Percentiles rank a stretch among this genome's conserved stretches.
phyloP scores from a whole-genome alignment of 768 basidiomycete genomes.

The Polyporus arcularius region DNA sequence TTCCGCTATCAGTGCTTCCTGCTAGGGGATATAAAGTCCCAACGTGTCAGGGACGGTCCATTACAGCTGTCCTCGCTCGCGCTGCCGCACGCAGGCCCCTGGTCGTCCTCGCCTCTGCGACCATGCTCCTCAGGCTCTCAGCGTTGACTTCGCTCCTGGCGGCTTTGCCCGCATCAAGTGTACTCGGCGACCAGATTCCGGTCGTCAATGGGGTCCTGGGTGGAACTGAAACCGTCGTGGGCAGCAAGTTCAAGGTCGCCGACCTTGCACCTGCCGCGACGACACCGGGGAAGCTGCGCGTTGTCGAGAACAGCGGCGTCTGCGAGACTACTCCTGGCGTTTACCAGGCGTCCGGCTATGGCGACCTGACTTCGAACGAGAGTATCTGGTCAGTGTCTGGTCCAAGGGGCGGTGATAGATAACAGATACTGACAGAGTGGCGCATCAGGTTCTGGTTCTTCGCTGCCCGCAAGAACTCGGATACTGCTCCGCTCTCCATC shows the following conservation, averaged over 20 bases:
- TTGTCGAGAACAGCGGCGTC: conserved; percentile 60
- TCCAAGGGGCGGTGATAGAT: neutral
- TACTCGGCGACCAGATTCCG: conserved; percentile 44
- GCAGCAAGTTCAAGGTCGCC: neutral
- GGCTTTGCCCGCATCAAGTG: conserved; percentile 19
- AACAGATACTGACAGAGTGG: neutral
- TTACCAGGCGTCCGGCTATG: conserved; percentile 64
- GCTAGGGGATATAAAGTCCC: conserved; percentile 5
- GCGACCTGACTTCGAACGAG: conserved; percentile 54
- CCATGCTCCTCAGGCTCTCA: conserved; percentile 23
- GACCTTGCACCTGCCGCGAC: conserved; percentile 18
- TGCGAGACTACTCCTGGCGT: conserved; percentile 69
- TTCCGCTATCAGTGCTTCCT: conserved; percentile 2
- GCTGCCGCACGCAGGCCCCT: neutral
- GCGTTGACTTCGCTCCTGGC: conserved; percentile 18
- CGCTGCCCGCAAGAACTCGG: conserved; percentile 59
- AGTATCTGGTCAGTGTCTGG: conserved; percentile 52
- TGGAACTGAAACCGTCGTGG: conserved; percentile 36
- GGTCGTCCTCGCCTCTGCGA: conserved; percentile 1
- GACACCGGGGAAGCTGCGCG: conserved; percentile 51
- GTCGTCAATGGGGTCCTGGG: conserved; percentile 52
- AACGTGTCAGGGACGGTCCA: neutral
- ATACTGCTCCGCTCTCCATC: conserved; percentile 60
- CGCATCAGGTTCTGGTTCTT: conserved; percentile 68
- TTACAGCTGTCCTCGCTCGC: neutral